Conservation (phyloP, 2,329 filamentous ascomycete species). For the Zarea fungicola region DNA sequence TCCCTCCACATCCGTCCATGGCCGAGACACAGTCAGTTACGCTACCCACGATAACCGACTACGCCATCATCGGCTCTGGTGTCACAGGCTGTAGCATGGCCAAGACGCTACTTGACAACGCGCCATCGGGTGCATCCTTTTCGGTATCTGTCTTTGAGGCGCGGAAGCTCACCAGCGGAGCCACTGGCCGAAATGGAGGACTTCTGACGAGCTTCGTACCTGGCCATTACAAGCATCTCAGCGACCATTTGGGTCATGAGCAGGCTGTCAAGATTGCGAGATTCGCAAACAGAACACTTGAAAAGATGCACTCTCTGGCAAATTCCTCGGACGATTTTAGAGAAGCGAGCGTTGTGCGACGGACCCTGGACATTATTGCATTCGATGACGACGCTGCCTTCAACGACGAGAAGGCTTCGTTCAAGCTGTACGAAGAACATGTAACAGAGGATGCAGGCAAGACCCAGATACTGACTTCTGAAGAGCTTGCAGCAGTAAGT, state of each 20-base stretch:
- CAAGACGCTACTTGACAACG: conserved; percentile 18
- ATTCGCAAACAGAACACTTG: conserved; percentile 37
- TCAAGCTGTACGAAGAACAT: conserved; percentile 14
- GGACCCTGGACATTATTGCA: conserved; percentile 5
- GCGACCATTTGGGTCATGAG: conserved; percentile 24
- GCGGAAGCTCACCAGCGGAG: conserved; percentile 23
- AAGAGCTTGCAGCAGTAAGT: neutral
- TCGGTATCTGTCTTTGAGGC: conserved; percentile 24
- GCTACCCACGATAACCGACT: conserved; percentile 20
- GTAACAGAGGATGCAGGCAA: conserved; percentile 17
- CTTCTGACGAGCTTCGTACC: conserved; percentile 29
- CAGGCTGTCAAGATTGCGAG: conserved; percentile 35
- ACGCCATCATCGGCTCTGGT: conserved; percentile 26
- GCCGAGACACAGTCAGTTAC: conserved; percentile 18
- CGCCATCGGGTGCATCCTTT: neutral
- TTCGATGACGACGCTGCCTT: conserved; percentile 19
- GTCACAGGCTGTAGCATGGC: conserved; percentile 25
- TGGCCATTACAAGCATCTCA: conserved; percentile 31
- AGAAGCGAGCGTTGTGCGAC: conserved; percentile 7
- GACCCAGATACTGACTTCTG: neutral
- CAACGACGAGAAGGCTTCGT: conserved; percentile 15
- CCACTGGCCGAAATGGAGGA: conserved; percentile 27
- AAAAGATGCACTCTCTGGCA: conserved; percentile 19
- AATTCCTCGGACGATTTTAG: conserved; percentile 4
- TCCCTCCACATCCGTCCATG: conserved; percentile 21